A percentile compares a stretch with the other conserved stretches of the same genome.
Conservation (phyloP, 2,329 filamentous ascomycete genomes). For the Ophiocordyceps sinensis region DNA sequence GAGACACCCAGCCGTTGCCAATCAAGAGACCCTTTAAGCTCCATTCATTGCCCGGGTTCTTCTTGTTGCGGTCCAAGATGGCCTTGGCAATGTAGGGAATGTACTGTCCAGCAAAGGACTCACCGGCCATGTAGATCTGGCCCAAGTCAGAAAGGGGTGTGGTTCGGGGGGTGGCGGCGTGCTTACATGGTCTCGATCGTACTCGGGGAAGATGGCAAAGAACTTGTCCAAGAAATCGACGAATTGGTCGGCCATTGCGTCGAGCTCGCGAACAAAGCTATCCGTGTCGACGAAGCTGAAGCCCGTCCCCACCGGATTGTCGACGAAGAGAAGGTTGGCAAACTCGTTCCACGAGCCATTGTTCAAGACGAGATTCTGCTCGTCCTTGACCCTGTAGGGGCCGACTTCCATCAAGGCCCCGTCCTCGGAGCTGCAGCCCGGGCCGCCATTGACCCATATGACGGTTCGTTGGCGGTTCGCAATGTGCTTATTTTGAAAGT, state of each 20-base stretch:
- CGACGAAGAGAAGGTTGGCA: conserved; percentile 89
- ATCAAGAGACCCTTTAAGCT: conserved; percentile 76
- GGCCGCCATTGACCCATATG: conserved; percentile 93
- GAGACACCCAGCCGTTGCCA: conserved; percentile 95
- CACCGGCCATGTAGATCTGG: conserved; percentile 85
- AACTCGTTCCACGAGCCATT: conserved; percentile 99
- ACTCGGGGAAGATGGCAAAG: conserved; percentile 82
- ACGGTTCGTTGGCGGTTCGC: conserved; percentile 82
- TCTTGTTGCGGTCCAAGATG: conserved; percentile 78
- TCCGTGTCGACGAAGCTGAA: conserved; percentile 93
- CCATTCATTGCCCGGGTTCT: conserved; percentile 35
- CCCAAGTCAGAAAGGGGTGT: conserved; percentile 6
- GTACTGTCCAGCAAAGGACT: conserved; percentile 93
- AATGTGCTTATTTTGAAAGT: conserved; percentile 90
- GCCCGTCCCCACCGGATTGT: conserved; percentile 91
- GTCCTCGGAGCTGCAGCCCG: conserved; percentile 94
- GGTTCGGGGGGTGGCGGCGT: not conserved
- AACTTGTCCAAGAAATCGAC: conserved; percentile 81
- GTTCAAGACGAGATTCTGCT: conserved; percentile 60
- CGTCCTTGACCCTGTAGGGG: conserved; percentile 72
- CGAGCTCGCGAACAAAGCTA: conserved; percentile 70
- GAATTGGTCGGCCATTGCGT: conserved; percentile 83
- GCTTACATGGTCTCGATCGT: conserved; percentile 79
- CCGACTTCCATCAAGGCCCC: conserved; percentile 93
- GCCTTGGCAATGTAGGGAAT: conserved; percentile 93